Evolutionary conservation across 129 eudicot species (phyloP).

Genomic region (sunflower (Helianthus annuus)): HanXRQr2.0-SUNRISE NC_035441.2:27081179-27081678

Average conservation of each 20-base stretch:
- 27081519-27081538: constrained; percentile 75
- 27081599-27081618: constrained; percentile 89
- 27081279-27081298: neutral
- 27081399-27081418: constrained; percentile 92
- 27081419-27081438: constrained; percentile 99
- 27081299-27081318: neutral
- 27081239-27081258: neutral
- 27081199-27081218: neutral
- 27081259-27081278: neutral
- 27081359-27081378: constrained; percentile 11
- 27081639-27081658: constrained; percentile 79
- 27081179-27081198: neutral
- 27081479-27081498: constrained; percentile 93
- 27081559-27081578: constrained; percentile 68
- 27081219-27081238: neutral
- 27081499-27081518: constrained; percentile 81
- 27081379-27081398: constrained; percentile 71
- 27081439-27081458: constrained; percentile 89
- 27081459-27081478: constrained; percentile 88
- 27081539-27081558: constrained; percentile 78
- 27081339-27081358: neutral
- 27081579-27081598: constrained; percentile 79
- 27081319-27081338: neutral
- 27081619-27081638: constrained; percentile 74
- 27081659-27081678: constrained; percentile 72